Conservation (phyloP, 2,329 filamentous ascomycete species). For the Paecilomyces formosus region DNA sequence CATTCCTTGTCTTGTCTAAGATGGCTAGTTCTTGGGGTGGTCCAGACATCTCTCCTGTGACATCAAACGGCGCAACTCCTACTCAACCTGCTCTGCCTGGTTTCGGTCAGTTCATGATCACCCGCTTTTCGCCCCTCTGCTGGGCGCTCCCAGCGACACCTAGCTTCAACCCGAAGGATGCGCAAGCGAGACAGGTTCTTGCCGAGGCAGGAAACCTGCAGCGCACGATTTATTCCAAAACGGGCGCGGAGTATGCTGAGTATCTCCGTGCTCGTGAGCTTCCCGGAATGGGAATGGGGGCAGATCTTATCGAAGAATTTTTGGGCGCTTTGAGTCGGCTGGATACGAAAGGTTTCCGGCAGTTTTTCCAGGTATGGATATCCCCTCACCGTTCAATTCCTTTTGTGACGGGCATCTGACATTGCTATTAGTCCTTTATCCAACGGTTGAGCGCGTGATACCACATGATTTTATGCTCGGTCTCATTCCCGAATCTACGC, state of each 20-base stretch:
- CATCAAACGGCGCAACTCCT: constrained; percentile 19
- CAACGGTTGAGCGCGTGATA: constrained; percentile 38
- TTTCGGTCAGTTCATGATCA: constrained; percentile 86
- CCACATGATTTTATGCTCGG: constrained; percentile 7
- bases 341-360: constrained; percentile 40
- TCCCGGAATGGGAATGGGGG: constrained; percentile 41
- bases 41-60: constrained; percentile 55
- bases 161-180: constrained; percentile 76
- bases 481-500: constrained; percentile 2
- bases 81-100: constrained; percentile 58
- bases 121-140: constrained; percentile 77
- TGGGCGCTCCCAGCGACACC: constrained; percentile 81
- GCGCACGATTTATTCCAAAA: constrained; percentile 84
- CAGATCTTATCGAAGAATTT: constrained; percentile 40
- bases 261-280: constrained; percentile 40
- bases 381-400: background rate
- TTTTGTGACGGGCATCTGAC: background rate
- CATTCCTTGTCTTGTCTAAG: constrained; percentile 71
- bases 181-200: constrained; percentile 80
- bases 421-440: constrained; percentile 31
- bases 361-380: constrained; percentile 43
- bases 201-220: constrained; percentile 82
- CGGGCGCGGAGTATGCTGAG: constrained; percentile 68
- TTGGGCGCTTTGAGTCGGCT: constrained; percentile 35
- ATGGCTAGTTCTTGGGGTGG: constrained; percentile 91